These are phyloP conservation scores for Pilasporangium apinafurcum DNA, from an alignment of 352 stramenopile species.

Conservation along the genomic window DNA sequence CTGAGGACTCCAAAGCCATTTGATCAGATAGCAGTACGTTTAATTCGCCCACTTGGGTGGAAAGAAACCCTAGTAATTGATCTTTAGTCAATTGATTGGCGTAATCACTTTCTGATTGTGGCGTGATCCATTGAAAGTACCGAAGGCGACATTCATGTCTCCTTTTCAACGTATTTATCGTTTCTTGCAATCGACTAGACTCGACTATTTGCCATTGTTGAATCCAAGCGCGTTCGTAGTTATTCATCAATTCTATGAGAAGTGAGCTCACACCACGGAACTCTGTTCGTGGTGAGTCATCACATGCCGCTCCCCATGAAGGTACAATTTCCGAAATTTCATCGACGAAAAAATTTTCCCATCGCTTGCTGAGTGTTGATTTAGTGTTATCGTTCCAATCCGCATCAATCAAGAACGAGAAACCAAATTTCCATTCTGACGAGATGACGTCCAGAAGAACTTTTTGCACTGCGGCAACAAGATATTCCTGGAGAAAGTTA, in stretches of 20 bases:
- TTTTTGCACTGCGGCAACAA: slow-evolving; percentile 6
- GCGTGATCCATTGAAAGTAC: slow-evolving; percentile 31
- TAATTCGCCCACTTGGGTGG: slow-evolving; percentile 26
- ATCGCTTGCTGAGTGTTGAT: slow-evolving; percentile 10
- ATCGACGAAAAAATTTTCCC: slow-evolving; percentile 15
- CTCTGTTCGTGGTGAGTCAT: background rate
- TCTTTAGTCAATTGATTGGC: slow-evolving; percentile 12
- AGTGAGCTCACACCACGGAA: no score
- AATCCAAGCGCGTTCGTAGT: background rate
- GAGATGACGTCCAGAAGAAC: slow-evolving; percentile 24
- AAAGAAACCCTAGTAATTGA: slow-evolving; percentile 32
- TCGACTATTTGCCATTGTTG: background rate
- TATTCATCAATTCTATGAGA: slow-evolving; percentile 2
- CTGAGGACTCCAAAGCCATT: slow-evolving; percentile 15
- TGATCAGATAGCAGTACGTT: slow-evolving; percentile 30
- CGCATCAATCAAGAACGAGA: background rate
- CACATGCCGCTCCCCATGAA: slow-evolving; percentile 11
- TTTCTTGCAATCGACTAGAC: slow-evolving; percentile 1
- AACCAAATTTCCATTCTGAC: slow-evolving; percentile 44
- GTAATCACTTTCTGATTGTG: slow-evolving; percentile 1
- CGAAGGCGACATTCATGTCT: slow-evolving; percentile 23
- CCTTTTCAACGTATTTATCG: slow-evolving; percentile 7
- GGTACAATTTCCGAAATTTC: slow-evolving; percentile 31
- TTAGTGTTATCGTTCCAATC: background rate
- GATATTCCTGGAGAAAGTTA: slow-evolving; percentile 5